Percentiles rank a stretch among this genome's conserved stretches.
phyloP scores from a whole-genome alignment of 352 stramenopile species.

The Peronosclerospora sorghi region DNA sequence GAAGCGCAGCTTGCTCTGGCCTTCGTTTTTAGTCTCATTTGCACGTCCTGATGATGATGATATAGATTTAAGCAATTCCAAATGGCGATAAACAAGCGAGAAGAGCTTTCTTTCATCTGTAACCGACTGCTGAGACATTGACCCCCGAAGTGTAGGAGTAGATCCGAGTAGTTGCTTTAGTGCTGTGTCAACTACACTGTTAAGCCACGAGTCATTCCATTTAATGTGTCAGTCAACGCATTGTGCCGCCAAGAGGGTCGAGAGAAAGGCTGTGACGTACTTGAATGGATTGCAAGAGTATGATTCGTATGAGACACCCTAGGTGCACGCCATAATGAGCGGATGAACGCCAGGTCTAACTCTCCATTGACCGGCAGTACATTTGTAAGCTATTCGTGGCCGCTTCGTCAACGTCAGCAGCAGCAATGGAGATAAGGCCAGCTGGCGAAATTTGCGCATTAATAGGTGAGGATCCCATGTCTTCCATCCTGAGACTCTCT shows the following conservation, averaged over 20 bases:
- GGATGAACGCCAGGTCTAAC: slow-evolving; percentile 56
- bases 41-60: neutral
- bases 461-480: slow-evolving; percentile 34
- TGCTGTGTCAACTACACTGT: slow-evolving; percentile 18
- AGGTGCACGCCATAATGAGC: slow-evolving; percentile 30
- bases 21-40: slow-evolving; percentile 16
- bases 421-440: slow-evolving; percentile 74
- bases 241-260: too few relatives aligned
- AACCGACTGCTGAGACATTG: slow-evolving; percentile 1
- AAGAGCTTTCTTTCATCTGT: slow-evolving; percentile 21
- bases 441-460: slow-evolving; percentile 55
- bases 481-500: slow-evolving; percentile 28
- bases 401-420: slow-evolving; percentile 72
- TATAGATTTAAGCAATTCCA: slow-evolving; percentile 20
- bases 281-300: neutral
- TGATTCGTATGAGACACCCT: neutral
- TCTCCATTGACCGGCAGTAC: slow-evolving; percentile 27
- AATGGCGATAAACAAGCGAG: slow-evolving; percentile 21
- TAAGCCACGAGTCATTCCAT: neutral
- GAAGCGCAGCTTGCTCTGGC: slow-evolving; percentile 53
- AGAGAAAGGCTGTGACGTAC: slow-evolving; percentile 4
- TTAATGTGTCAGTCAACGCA: too few relatives aligned
- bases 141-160: slow-evolving; percentile 3
- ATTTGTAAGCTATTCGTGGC: slow-evolving; percentile 22
- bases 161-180: slow-evolving; percentile 19